Evolutionary conservation across 2,329 filamentous ascomycete genomes (phyloP).

Genomic region (Fusarium decemcellulare): DNA sequence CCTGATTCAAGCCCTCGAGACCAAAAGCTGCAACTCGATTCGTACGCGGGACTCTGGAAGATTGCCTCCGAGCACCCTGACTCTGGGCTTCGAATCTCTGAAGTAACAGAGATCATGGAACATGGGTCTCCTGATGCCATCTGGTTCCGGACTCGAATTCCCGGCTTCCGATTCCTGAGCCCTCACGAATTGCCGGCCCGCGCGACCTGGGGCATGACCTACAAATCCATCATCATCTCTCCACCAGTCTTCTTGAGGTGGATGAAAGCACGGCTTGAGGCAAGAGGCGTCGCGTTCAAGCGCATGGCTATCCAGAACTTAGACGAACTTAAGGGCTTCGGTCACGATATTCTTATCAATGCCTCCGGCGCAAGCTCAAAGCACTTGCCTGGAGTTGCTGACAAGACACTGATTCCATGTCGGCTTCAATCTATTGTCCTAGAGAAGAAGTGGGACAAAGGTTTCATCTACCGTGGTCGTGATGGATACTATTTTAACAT

Average conservation of each 20-base stretch:
- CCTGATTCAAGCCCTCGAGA: not conserved
- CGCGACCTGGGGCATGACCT: constrained; percentile 7
- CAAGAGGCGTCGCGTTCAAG: not conserved
- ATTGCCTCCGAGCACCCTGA: constrained; percentile 6
- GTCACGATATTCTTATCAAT: constrained; percentile 18
- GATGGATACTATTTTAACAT: constrained; percentile 19
- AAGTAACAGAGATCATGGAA: constrained; percentile 16
- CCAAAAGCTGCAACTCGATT: constrained; percentile 1
- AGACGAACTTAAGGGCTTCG: constrained; percentile 7
- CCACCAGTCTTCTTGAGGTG: constrained; percentile 8
- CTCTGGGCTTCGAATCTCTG: constrained; percentile 8
- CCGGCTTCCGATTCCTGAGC: constrained; percentile 9
- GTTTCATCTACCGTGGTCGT: constrained; percentile 13
- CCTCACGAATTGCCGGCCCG: not conserved
- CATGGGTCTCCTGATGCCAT: not conserved
- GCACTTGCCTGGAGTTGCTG: not conserved
- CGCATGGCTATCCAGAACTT: not conserved
- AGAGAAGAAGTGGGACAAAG: constrained; percentile 1
- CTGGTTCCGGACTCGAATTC: not conserved
- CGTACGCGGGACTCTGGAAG: constrained; percentile 10
- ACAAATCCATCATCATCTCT: constrained; percentile 13
- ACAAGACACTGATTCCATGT: not conserved
- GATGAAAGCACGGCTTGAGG: constrained; percentile 8
- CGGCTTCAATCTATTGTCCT: constrained; percentile 12
- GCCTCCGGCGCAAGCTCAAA: constrained; percentile 4